Evolutionary conservation across 2,329 filamentous ascomycete genomes (phyloP).

Genomic region (Ophidiomyces ophidiicola): DNA sequence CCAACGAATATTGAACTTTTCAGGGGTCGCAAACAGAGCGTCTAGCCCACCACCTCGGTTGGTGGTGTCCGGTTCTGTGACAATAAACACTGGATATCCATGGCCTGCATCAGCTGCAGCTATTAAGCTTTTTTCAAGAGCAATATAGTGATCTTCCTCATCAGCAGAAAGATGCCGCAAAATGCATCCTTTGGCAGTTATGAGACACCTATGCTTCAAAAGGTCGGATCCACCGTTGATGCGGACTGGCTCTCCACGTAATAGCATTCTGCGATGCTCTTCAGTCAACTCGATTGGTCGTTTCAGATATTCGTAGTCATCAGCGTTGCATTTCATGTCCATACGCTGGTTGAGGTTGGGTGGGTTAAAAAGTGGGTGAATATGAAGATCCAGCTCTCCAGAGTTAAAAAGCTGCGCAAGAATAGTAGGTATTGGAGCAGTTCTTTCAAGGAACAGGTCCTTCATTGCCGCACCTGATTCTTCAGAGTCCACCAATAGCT

Average conservation of each 20-base stretch:
- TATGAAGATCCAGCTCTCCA: slow-evolving; percentile 28
- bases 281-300: slow-evolving; percentile 31
- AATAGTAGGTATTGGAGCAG: slow-evolving; percentile 27
- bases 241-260: slow-evolving; percentile 32
- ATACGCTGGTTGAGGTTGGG: slow-evolving; percentile 30
- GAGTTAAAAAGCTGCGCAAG: slow-evolving; percentile 30
- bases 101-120: slow-evolving; percentile 25
- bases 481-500: slow-evolving; percentile 30
- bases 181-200: slow-evolving; percentile 36
- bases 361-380: slow-evolving; percentile 31
- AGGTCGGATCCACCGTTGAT: slow-evolving; percentile 26
- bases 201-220: slow-evolving; percentile 33
- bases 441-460: slow-evolving; percentile 32
- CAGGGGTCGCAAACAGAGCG: slow-evolving; percentile 34
- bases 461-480: slow-evolving; percentile 26
- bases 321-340: slow-evolving; percentile 32
- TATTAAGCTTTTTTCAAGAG: slow-evolving; percentile 31
- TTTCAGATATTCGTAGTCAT: slow-evolving; percentile 31
- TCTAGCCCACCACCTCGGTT: slow-evolving; percentile 36
- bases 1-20: slow-evolving; percentile 37
- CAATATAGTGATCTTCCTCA: slow-evolving; percentile 36
- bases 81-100: slow-evolving; percentile 28
- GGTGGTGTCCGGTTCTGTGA: slow-evolving; percentile 31
- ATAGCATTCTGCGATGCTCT: slow-evolving; percentile 32
- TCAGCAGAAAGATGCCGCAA: slow-evolving; percentile 34